Evolutionary conservation across 2,329 filamentous ascomycete genomes (phyloP).

Genomic region (Aspergillus candidus): DNA sequence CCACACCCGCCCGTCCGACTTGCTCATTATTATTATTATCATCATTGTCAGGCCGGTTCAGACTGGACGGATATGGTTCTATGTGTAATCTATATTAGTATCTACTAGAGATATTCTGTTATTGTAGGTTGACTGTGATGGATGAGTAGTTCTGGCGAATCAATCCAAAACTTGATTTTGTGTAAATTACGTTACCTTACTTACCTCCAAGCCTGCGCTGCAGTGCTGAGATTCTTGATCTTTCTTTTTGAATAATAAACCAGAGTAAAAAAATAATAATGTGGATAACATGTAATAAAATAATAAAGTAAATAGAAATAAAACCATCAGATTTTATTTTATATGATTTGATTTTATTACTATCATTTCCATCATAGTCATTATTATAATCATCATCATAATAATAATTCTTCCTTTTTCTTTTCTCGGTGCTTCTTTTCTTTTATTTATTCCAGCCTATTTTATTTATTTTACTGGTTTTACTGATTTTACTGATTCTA

Average conservation of each 20-base stretch:
- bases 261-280: neutral
- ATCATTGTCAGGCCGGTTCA: too few species aligned
- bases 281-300: neutral
- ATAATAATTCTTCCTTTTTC: neutral
- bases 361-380: neutral
- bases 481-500: neutral
- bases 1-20: conserved; percentile 12
- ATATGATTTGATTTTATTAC: conserved; percentile 2
- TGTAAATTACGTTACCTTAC: conserved; percentile 1
- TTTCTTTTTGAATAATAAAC: conserved; percentile 3
- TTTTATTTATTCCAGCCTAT: neutral
- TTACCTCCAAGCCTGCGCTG: conserved; percentile 5
- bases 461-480: neutral
- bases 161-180: too few species aligned
- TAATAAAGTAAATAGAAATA: neutral
- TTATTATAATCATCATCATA: neutral
- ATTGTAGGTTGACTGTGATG: too few species aligned
- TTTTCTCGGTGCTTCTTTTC: neutral
- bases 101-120: too few species aligned
- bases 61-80: too few species aligned
- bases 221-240: conserved; percentile 4
- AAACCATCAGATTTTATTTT: conserved; percentile 1
- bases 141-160: too few species aligned
- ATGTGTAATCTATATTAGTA: too few species aligned
- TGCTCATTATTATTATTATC: conserved; percentile 1